Evolutionary conservation across 2,329 filamentous ascomycete genomes (phyloP), one percentile per base, ranked within the genome.

Genomic region (Emmonsiellopsis sp.): DNA sequence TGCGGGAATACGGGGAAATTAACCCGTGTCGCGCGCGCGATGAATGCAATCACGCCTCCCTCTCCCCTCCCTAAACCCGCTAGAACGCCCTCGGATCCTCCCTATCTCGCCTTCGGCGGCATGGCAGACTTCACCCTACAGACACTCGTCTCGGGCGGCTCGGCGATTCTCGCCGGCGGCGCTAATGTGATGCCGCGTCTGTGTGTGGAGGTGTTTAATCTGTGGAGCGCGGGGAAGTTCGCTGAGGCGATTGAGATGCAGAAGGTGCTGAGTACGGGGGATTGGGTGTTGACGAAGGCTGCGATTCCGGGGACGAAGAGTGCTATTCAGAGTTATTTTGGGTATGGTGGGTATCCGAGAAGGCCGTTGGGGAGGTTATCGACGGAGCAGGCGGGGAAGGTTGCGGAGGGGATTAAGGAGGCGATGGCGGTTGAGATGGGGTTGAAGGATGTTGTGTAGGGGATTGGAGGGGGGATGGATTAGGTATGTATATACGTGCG

Each of bases 1-100:
- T 94, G 88, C 68, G 88, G 87, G 59, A 93, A 88, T 76, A 93
- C 88, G 1, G 88, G 89, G 58, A 94, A 94, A 74, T 78, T 94
- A 60, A 91, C 88, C 9, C 84, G 88, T 39, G 87, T 94, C 5
- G 88, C 88, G 6, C 71, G 79, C 11, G 87, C 83, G 45, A 82
- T 85, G 47, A 74, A 86, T 61, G 87, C 88, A 54, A 82, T 83
- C 68, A 89, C 85, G 0, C 82, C 85, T 3, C 27, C 60, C 21
- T 69, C 68, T 3, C 67, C 68, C 2, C 60, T 56, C 60, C 32
- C 59, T 59, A 8, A 56, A 61, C 42, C 54, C 58, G 6, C 55
- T 58, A 10, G 61, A 62, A 11, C 63, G 65, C 32, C 55, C 42
- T 51, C 67, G 65, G 59, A 61, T 61, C 14, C 51, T 56, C 68